A percentile compares a stretch with the other conserved stretches of the same genome.
Evolutionary conservation across 495 filamentous ascomycete genomes (phyloP).

Genomic region (Penicillium argentinense): DNA sequence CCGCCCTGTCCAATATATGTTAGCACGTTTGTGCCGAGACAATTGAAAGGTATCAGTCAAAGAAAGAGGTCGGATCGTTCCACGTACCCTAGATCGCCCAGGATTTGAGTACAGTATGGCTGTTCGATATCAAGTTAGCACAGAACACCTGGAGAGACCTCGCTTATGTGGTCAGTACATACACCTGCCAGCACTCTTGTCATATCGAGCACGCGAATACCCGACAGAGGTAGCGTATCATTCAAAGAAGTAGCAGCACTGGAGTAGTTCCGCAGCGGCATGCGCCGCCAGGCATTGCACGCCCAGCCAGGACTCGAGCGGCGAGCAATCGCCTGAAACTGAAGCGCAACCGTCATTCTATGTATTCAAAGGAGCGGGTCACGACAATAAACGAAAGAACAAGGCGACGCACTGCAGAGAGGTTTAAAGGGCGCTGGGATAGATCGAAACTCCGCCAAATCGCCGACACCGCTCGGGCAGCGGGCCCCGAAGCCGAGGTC

Average conservation of each 20-base stretch:
- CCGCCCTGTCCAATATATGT: conserved; percentile 59
- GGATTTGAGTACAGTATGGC: conserved; percentile 97
- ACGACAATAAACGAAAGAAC: conserved; percentile 2
- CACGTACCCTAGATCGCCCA: conserved; percentile 90
- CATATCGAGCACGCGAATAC: conserved; percentile 91
- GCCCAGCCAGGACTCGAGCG: conserved; percentile 22
- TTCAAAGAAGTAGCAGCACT: conserved; percentile 20
- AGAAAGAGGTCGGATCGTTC: conserved; percentile 9
- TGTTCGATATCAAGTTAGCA: conserved; percentile 38
- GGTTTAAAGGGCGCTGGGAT: conserved; percentile 18
- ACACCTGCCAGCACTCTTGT: conserved; percentile 94
- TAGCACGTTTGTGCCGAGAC: too few relatives aligned
- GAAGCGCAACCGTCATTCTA: conserved; percentile 28
- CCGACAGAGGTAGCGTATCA: conserved; percentile 67
- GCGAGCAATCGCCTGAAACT: conserved; percentile 26
- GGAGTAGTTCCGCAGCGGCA: conserved; percentile 37
- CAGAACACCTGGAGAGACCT: conserved; percentile 6
- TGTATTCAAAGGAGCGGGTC: neutral
- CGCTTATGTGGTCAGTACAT: conserved; percentile 43
- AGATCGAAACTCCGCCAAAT: conserved; percentile 32
- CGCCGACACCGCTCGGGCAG: conserved; percentile 33
- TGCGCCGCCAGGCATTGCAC: conserved; percentile 20
- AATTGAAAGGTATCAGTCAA: too few relatives aligned
- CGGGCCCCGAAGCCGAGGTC: conserved; percentile 35
- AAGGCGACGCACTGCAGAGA: conserved; percentile 1